A percentile compares a stretch with the other conserved stretches of the same genome.
Evolutionary conservation across 768 basidiomycete genomes (phyloP).

Genomic region (Naganishia vaughanmartiniae): DNA sequence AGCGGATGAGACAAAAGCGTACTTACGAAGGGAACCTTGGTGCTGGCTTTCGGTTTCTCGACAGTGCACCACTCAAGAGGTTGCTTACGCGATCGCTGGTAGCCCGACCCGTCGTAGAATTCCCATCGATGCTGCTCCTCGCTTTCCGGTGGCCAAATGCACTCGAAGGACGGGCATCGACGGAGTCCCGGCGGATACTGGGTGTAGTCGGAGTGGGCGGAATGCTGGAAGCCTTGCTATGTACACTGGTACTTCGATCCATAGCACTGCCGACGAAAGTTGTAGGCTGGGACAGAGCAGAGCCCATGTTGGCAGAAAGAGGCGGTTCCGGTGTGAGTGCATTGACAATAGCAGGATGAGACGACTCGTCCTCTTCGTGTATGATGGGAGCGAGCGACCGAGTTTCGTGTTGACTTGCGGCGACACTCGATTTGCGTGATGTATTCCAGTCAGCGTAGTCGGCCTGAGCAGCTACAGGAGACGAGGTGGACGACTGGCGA

Average conservation of each 20-base stretch:
- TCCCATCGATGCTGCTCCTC: constrained; percentile 46
- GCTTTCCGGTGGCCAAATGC: constrained; percentile 46
- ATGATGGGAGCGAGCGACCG: constrained; percentile 12
- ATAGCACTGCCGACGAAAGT: constrained; percentile 3
- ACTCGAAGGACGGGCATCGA: constrained; percentile 10
- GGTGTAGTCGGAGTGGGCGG: constrained; percentile 47
- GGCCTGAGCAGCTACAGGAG: neutral
- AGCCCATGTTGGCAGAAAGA: constrained; percentile 3
- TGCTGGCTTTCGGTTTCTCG: constrained; percentile 74
- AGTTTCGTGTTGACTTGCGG: constrained; percentile 7
- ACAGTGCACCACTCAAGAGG: constrained; percentile 68
- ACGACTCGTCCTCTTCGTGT: constrained; percentile 29
- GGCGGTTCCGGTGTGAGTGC: constrained; percentile 26
- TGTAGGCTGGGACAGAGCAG: constrained; percentile 10
- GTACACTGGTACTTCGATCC: constrained; percentile 21
- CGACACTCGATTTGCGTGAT: constrained; percentile 23
- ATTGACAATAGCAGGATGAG: neutral
- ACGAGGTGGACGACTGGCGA: constrained; percentile 7
- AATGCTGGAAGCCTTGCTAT: constrained; percentile 35
- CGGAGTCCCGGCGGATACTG: constrained; percentile 32
- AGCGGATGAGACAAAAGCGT: neutral
- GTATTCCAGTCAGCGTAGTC: constrained; percentile 32
- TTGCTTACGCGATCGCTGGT: constrained; percentile 57
- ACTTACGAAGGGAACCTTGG: constrained; percentile 68
- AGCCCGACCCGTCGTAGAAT: constrained; percentile 23